Percentiles rank a stretch among this genome's conserved stretches.
These are phyloP conservation scores for Dacryopinax spathularia DNA, from an alignment of 768 basidiomycete genomes.

Conservation along the genomic window DNA sequence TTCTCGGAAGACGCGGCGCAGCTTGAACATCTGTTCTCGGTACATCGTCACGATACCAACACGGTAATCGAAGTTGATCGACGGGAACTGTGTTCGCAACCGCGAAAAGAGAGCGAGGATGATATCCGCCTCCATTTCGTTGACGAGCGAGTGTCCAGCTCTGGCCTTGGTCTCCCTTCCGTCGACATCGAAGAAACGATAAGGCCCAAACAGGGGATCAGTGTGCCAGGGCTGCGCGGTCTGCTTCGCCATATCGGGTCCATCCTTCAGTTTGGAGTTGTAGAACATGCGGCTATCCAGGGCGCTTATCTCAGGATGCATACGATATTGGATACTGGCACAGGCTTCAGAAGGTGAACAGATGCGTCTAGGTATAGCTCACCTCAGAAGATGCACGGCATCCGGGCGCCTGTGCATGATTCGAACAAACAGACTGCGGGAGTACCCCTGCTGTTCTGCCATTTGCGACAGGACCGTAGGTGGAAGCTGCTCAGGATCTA, in stretches of 20 bases:
- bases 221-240: constrained; percentile 79
- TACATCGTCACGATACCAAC: constrained; percentile 86
- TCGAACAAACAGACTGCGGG: constrained; percentile 78
- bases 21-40: constrained; percentile 67
- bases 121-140: constrained; percentile 54
- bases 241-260: constrained; percentile 73
- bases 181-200: constrained; percentile 75
- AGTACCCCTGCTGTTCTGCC: constrained; percentile 55
- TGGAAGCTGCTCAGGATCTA: constrained; percentile 86
- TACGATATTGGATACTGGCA: constrained; percentile 93
- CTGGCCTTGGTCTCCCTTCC: constrained; percentile 49
- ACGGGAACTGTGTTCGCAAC: constrained; percentile 47
- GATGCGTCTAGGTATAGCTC: constrained; percentile 10
- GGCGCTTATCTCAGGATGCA: constrained; percentile 91
- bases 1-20: constrained; percentile 52
- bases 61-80: constrained; percentile 38
- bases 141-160: constrained; percentile 57
- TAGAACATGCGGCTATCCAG: constrained; percentile 88
- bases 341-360: not conserved
- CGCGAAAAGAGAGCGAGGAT: constrained; percentile 66
- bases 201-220: constrained; percentile 62
- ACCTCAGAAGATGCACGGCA: constrained; percentile 88
- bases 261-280: constrained; percentile 60
- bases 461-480: constrained; percentile 68
- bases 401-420: constrained; percentile 64